phyloP scores from a whole-genome alignment of 169 alveolate species.

The Condylostoma magnum region DNA sequence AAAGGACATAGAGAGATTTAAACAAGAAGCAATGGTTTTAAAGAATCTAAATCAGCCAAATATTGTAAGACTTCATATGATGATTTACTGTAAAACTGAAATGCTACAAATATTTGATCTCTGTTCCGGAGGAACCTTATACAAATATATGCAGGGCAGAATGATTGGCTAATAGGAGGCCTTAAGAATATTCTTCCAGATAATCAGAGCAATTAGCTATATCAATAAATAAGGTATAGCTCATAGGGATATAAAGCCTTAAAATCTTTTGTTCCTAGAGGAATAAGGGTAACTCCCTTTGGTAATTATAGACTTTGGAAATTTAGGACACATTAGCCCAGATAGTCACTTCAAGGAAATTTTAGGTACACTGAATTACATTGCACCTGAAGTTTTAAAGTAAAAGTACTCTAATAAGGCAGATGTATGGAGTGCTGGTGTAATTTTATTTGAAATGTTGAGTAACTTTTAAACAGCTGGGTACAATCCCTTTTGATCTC shows the following conservation, averaged over 20 bases:
- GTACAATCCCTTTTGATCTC: too few species aligned
- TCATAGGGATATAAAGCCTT: too few species aligned
- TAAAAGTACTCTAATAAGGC: slow-evolving; percentile 36
- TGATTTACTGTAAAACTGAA: slow-evolving; percentile 7
- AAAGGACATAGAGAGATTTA: slow-evolving; percentile 12
- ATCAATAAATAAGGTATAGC: slow-evolving; percentile 82
- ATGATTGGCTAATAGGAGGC: slow-evolving; percentile 11
- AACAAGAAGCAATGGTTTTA: slow-evolving; percentile 24
- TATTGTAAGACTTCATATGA: slow-evolving; percentile 26
- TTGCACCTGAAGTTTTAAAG: slow-evolving; percentile 45
- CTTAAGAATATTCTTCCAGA: neutral
- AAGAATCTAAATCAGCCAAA: slow-evolving; percentile 35
- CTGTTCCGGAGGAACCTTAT: slow-evolving; percentile 35
- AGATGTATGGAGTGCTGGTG: slow-evolving; percentile 55
- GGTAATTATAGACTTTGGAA: too few species aligned
- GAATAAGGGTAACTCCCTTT: too few species aligned
- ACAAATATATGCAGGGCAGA: neutral
- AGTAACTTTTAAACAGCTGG: too few species aligned
- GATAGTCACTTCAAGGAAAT: too few species aligned
- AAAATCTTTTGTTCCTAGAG: too few species aligned
- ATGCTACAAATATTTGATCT: slow-evolving; percentile 29
- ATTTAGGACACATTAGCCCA: too few species aligned
- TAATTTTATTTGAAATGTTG: slow-evolving; percentile 35
- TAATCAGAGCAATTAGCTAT: slow-evolving; percentile 20
- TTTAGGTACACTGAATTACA: slow-evolving; percentile 31